phyloP scores from a whole-genome alignment of 2,329 filamentous ascomycete species.

The Ceratocystis diversiconidia region DNA sequence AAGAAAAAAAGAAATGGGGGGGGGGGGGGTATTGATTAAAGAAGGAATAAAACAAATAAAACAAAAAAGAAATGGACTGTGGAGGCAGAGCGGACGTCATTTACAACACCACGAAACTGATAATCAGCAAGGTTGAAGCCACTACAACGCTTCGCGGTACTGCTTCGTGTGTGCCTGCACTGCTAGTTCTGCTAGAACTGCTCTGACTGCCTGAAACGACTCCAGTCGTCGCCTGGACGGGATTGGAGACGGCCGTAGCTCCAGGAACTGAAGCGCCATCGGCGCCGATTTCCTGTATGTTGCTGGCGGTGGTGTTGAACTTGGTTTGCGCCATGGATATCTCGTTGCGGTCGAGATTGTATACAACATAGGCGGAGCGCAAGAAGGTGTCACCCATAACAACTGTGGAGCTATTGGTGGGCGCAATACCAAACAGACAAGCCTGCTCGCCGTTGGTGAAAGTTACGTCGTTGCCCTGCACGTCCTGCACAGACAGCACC shows the following conservation, averaged over 20 bases:
- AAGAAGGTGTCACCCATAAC: slow-evolving; percentile 64
- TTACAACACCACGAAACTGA: too few species aligned
- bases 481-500: slow-evolving; percentile 37
- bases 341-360: slow-evolving; percentile 57
- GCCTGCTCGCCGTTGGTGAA: slow-evolving; percentile 41
- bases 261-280: slow-evolving; percentile 38
- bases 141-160: not conserved
- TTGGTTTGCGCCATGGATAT: slow-evolving; percentile 55
- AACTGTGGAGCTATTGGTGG: slow-evolving; percentile 39
- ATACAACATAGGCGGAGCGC: slow-evolving; percentile 61
- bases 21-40: not conserved
- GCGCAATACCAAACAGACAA: slow-evolving; percentile 55
- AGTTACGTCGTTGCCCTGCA: slow-evolving; percentile 33
- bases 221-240: slow-evolving; percentile 37
- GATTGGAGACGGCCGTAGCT: slow-evolving; percentile 36
- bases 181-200: not conserved
- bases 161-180: not conserved
- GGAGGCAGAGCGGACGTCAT: not conserved
- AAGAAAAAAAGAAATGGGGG: not conserved
- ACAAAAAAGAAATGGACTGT: not conserved
- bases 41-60: not conserved
- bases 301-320: slow-evolving; percentile 36
- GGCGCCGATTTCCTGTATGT: slow-evolving; percentile 40
- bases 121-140: too few species aligned
- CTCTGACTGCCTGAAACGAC: slow-evolving; percentile 21